These are phyloP conservation scores for Amanita subjunquillea DNA, from an alignment of 768 basidiomycete genomes.

Conservation along the genomic window DNA sequence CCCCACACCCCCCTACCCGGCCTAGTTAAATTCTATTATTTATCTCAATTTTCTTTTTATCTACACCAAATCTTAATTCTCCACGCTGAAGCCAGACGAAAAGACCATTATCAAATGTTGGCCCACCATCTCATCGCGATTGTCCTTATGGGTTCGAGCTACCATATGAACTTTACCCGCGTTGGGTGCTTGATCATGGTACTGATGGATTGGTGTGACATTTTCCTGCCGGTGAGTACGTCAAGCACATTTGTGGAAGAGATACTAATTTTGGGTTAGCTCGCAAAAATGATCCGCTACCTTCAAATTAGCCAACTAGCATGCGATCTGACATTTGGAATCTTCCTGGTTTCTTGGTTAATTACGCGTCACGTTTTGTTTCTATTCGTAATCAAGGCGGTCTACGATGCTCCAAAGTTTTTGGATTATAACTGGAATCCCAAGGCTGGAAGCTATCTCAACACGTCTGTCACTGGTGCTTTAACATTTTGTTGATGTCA, in stretches of 20 bases:
- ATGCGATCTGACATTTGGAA: constrained; percentile 68
- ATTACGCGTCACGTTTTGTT: constrained; percentile 84
- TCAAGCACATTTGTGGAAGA: neutral
- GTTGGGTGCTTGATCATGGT: constrained; percentile 86
- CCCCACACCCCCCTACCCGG: constrained; percentile 77
- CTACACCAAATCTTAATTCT: constrained; percentile 85
- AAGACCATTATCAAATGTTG: constrained; percentile 96
- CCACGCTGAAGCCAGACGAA: constrained; percentile 85
- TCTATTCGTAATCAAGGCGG: constrained; percentile 50
- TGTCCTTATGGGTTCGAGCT: constrained; percentile 65
- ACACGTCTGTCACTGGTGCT: constrained; percentile 32
- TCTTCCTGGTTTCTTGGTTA: constrained; percentile 87
- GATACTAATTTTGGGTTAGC: constrained; percentile 25
- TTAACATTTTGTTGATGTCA: constrained; percentile 42
- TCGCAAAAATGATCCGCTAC: constrained; percentile 93
- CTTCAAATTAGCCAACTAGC: constrained; percentile 47
- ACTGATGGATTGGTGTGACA: constrained; percentile 92
- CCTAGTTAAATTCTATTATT: constrained; percentile 83
- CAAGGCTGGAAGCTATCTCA: constrained; percentile 45
- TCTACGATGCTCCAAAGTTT: constrained; percentile 36
- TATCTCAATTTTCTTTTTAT: constrained; percentile 82
- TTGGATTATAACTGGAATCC: constrained; percentile 53
- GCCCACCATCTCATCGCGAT: constrained; percentile 89
- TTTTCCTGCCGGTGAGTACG: constrained; percentile 74
- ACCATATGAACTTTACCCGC: constrained; percentile 76